Evolutionary conservation across 169 alveolate species (phyloP).

Genomic region (Cryptosporidium ryanae): DNA sequence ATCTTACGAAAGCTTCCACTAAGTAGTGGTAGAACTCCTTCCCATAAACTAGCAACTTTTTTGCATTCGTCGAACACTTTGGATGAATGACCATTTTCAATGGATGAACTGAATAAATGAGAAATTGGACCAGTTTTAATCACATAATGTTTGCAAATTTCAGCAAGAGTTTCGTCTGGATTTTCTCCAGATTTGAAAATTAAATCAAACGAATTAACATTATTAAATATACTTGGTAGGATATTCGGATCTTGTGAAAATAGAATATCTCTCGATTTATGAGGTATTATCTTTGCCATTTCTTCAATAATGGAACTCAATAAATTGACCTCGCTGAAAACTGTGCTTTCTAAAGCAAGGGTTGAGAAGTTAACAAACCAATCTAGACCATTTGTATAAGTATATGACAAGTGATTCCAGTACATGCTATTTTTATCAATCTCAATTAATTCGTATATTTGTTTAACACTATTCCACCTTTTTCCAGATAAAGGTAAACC

Average conservation of each 20-base stretch:
- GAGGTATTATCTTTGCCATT: background rate
- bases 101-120: background rate
- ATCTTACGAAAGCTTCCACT: slow-evolving; percentile 5
- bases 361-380: slow-evolving; percentile 39
- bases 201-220: background rate
- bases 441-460: background rate
- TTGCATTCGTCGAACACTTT: background rate
- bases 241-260: slow-evolving; percentile 36
- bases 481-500: slow-evolving; percentile 27
- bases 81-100: background rate
- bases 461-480: background rate
- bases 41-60: slow-evolving; percentile 28
- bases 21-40: slow-evolving; percentile 42
- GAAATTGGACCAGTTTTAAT: slow-evolving; percentile 4
- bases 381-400: slow-evolving; percentile 66
- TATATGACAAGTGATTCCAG: slow-evolving; percentile 24
- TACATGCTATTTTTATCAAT: slow-evolving; percentile 12
- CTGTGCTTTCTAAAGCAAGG: slow-evolving; percentile 12
- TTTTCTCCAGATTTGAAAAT: background rate
- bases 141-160: slow-evolving; percentile 7
- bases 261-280: background rate
- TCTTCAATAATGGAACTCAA: slow-evolving; percentile 9
- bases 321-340: slow-evolving; percentile 11
- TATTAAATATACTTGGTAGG: slow-evolving; percentile 22
- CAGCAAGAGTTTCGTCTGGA: background rate